A percentile compares a stretch with the other conserved stretches of the same genome.
Conservation (phyloP, 2,329 filamentous ascomycete species). For the Apiospora rasikravindrae region DNA sequence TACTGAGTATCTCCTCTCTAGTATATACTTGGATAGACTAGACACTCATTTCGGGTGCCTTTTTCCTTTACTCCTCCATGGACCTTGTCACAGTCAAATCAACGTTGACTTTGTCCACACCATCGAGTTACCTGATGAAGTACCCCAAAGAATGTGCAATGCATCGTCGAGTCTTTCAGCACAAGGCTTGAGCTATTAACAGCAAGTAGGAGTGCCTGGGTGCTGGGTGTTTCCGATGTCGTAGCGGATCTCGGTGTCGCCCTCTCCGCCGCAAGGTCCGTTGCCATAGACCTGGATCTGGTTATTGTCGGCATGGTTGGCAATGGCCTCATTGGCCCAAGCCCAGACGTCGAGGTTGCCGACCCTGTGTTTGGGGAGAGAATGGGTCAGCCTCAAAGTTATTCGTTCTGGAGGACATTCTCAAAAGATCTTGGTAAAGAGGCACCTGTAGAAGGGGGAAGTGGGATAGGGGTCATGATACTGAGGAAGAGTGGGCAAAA, state of each 20-base stretch:
- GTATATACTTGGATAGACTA: neutral
- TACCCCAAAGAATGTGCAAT: too few relatives aligned
- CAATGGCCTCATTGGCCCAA: neutral
- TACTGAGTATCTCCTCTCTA: neutral
- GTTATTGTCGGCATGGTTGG: neutral
- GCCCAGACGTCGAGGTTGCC: slow-evolving; percentile 19
- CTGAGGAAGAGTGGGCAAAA: neutral
- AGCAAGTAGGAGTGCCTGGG: neutral
- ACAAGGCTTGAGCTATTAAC: neutral
- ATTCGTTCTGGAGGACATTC: too few relatives aligned
- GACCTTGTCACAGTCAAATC: too few relatives aligned
- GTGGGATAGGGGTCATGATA: too few relatives aligned
- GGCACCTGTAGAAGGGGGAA: too few relatives aligned
- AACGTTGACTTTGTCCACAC: too few relatives aligned
- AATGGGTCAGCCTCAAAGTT: neutral
- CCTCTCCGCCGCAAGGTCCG: neutral
- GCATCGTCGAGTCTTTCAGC: neutral
- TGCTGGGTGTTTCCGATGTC: neutral
- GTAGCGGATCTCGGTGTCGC: neutral
- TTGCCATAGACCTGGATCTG: neutral
- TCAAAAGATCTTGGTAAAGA: too few relatives aligned
- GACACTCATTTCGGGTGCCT: neutral
- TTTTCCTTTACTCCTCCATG: neutral
- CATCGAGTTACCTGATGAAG: too few relatives aligned
- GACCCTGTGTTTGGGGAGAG: neutral